Percentiles rank a stretch among this genome's conserved stretches.
Conservation (phyloP, 441 rosid species). For the Codiaeum variegatum region DNA sequence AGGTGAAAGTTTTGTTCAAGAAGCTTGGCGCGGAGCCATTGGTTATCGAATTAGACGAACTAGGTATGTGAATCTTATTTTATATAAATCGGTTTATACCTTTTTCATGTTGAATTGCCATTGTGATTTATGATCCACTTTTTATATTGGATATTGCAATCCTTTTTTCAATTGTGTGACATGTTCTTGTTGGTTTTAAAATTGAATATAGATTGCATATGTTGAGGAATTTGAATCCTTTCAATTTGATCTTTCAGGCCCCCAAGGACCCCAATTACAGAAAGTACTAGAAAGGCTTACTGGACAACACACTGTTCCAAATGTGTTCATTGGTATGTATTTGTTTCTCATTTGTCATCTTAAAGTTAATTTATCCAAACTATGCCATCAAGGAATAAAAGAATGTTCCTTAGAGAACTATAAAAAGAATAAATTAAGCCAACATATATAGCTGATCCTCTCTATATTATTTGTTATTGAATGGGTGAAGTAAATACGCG, state of each 20-base stretch:
- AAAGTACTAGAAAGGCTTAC: constrained; percentile 82
- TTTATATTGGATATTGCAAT: background rate
- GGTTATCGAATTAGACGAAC: constrained; percentile 81
- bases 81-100: background rate
- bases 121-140: background rate
- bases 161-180: background rate
- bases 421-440: background rate
- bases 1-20: constrained; percentile 82
- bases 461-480: background rate
- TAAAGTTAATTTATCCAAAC: background rate
- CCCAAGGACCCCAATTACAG: constrained; percentile 88
- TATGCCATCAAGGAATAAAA: background rate
- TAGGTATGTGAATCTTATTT: constrained; percentile 46
- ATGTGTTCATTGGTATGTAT: constrained; percentile 75
- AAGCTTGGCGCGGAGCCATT: constrained; percentile 67
- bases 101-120: background rate
- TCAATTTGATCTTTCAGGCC: constrained; percentile 41
- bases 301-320: constrained; percentile 91
- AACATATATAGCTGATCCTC: background rate
- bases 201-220: background rate
- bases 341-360: constrained; percentile 11
- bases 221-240: background rate
- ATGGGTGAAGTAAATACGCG: background rate
- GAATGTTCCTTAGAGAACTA: background rate
- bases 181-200: background rate